phyloP scores from a whole-genome alignment of 768 basidiomycete species.

The Pulveroboletus sp. region DNA sequence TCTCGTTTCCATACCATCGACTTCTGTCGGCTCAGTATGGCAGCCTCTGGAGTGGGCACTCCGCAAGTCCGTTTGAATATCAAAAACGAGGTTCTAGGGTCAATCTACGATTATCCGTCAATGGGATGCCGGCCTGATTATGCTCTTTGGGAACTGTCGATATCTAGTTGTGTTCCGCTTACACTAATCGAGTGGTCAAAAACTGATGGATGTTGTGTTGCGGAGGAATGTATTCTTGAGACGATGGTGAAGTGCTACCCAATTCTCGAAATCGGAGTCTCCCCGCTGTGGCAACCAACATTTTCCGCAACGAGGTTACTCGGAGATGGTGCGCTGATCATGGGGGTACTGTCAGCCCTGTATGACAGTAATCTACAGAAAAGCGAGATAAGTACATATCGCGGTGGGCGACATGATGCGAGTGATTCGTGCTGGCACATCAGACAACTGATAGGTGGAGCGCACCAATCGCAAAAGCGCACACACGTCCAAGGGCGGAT shows the following conservation, averaged over 20 bases:
- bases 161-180: background rate
- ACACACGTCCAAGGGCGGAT: slow-evolving; percentile 1
- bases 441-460: slow-evolving; percentile 1
- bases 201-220: slow-evolving; percentile 4
- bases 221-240: slow-evolving; percentile 8
- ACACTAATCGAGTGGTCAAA: background rate
- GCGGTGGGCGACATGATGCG: background rate
- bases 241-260: slow-evolving; percentile 4
- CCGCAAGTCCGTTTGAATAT: slow-evolving; percentile 4
- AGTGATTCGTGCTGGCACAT: background rate
- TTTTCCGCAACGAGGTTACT: too few species aligned
- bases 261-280: slow-evolving; percentile 18
- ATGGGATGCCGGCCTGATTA: slow-evolving; percentile 6
- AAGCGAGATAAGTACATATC: background rate
- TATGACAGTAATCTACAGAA: too few species aligned
- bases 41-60: slow-evolving; percentile 1
- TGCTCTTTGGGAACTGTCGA: slow-evolving; percentile 7
- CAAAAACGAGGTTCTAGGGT: background rate
- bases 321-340: too few species aligned
- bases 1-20: slow-evolving; percentile 27
- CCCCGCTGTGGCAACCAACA: too few species aligned
- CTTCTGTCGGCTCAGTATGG: slow-evolving; percentile 18
- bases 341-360: too few species aligned
- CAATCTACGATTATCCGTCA: slow-evolving; percentile 2
- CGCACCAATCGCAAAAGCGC: slow-evolving; percentile 26